A percentile compares a stretch with the other conserved stretches of the same genome.
Conservation (phyloP, 2,329 filamentous ascomycete species). For the Blastomyces silverae region DNA sequence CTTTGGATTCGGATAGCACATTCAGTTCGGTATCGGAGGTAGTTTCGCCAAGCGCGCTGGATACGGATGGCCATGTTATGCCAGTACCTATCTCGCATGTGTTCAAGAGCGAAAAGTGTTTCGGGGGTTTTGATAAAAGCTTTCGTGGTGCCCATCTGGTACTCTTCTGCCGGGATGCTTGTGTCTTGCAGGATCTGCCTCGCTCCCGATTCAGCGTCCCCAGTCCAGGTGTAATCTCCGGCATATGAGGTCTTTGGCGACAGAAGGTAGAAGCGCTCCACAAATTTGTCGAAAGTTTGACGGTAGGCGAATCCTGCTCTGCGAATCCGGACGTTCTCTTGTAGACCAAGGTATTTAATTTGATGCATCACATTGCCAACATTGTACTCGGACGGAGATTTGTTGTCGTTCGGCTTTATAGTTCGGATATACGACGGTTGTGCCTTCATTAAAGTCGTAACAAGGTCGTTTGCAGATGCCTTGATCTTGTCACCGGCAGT, state of each 20-base stretch:
- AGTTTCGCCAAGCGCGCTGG: conserved; percentile 94
- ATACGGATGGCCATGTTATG: conserved; percentile 99
- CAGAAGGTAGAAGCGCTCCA: conserved; percentile 91
- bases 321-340: conserved; percentile 96
- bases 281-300: conserved; percentile 96
- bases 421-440: conserved; percentile 97
- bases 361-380: conserved; percentile 89
- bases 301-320: conserved; percentile 94
- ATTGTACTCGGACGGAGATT: conserved; percentile 90
- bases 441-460: conserved; percentile 93
- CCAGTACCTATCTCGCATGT: conserved; percentile 97
- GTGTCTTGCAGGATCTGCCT: conserved; percentile 94
- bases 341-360: conserved; percentile 97
- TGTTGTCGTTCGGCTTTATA: conserved; percentile 99
- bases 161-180: conserved; percentile 89
- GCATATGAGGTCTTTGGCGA: conserved; percentile 94
- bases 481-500: conserved; percentile 97
- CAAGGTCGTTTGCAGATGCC: conserved; percentile 85
- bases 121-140: conserved; percentile 98
- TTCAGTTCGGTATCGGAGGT: conserved; percentile 84
- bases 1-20: conserved; percentile 89
- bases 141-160: conserved; percentile 94
- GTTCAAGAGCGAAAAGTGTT: conserved; percentile 90
- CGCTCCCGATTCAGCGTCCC: conserved; percentile 77
- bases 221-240: conserved; percentile 93